These are phyloP conservation scores for Fraxinus latifolia DNA, from an alignment of 305 asterid species.

Conservation along the genomic window DNA sequence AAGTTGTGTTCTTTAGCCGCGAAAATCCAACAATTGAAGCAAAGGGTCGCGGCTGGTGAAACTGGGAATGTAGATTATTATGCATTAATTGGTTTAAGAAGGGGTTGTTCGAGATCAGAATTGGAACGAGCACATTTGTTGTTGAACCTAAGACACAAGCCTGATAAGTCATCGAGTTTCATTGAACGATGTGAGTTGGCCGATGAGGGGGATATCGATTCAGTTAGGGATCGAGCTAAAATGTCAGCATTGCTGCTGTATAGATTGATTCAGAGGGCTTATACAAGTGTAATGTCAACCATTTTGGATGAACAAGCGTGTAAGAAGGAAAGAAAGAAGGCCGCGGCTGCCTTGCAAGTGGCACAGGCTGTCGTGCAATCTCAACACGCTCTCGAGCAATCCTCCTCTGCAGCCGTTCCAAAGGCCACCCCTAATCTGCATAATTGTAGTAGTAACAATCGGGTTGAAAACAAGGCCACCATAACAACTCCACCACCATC, in stretches of 20 bases:
- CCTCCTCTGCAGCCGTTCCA: background rate
- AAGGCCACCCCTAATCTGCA: background rate
- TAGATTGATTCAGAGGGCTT: slow-evolving; percentile 45
- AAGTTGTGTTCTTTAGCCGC: slow-evolving; percentile 44
- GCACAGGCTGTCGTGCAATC: background rate
- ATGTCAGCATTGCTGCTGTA: slow-evolving; percentile 36
- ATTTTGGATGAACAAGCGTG: slow-evolving; percentile 43
- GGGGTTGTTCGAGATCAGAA: slow-evolving; percentile 61
- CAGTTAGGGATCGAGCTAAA: slow-evolving; percentile 38
- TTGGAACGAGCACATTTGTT: slow-evolving; percentile 55
- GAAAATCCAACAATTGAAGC: slow-evolving; percentile 49
- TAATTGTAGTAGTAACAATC: background rate
- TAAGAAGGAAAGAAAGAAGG: slow-evolving; percentile 44
- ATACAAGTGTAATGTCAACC: slow-evolving; percentile 30
- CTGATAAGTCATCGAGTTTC: slow-evolving; percentile 46
- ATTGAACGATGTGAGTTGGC: slow-evolving; percentile 56
- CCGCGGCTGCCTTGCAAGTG: slow-evolving; percentile 21
- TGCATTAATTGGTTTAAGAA: slow-evolving; percentile 45
- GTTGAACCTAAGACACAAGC: slow-evolving; percentile 47
- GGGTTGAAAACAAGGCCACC: slow-evolving; percentile 17
- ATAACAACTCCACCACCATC: slow-evolving; percentile 19
- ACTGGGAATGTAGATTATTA: slow-evolving; percentile 47
- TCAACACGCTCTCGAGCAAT: slow-evolving; percentile 21
- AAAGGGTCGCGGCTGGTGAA: slow-evolving; percentile 52
- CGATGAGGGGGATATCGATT: slow-evolving; percentile 39